A percentile compares a stretch with the other conserved stretches of the same genome.
phyloP scores from a whole-genome alignment of 805 yeast species.

The Lipomyces kockii region DNA sequence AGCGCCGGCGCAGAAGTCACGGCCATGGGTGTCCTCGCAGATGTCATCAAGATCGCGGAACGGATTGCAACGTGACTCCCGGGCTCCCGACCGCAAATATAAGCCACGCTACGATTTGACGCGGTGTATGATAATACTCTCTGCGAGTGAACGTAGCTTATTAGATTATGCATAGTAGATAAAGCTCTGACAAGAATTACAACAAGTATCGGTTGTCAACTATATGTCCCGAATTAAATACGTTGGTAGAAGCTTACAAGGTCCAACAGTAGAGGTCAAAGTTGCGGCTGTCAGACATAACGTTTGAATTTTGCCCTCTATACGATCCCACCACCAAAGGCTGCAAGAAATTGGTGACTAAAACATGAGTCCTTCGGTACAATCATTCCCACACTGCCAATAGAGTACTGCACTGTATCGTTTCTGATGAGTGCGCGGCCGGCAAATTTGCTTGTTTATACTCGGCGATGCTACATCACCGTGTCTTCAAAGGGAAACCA shows the following conservation, averaged over 20 bases:
- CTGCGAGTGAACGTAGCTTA: not conserved
- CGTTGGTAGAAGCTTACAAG: not conserved
- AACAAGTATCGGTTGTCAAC: not conserved
- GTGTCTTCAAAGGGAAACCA: too few relatives aligned
- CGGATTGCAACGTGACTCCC: conserved; percentile 53
- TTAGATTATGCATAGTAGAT: not conserved
- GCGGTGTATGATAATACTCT: not conserved
- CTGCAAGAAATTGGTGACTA: too few relatives aligned
- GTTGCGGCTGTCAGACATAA: too few relatives aligned
- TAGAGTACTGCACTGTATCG: too few relatives aligned
- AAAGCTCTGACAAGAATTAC: not conserved
- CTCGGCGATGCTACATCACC: too few relatives aligned
- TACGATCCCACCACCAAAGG: too few relatives aligned
- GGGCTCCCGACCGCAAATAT: not conserved
- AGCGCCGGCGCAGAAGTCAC: conserved; percentile 76
- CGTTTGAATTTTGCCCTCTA: too few relatives aligned
- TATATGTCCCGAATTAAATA: not conserved
- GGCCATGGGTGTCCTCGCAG: conserved; percentile 92
- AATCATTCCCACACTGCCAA: too few relatives aligned
- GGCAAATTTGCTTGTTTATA: too few relatives aligned
- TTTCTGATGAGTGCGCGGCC: too few relatives aligned
- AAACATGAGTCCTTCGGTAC: too few relatives aligned
- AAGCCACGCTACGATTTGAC: not conserved
- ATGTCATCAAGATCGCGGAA: conserved; percentile 88
- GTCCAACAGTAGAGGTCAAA: too few relatives aligned